Evolutionary conservation across 2,329 filamentous ascomycete genomes (phyloP), one percentile per base, ranked within the genome.

Genomic region (Venturia pyrina): DNA sequence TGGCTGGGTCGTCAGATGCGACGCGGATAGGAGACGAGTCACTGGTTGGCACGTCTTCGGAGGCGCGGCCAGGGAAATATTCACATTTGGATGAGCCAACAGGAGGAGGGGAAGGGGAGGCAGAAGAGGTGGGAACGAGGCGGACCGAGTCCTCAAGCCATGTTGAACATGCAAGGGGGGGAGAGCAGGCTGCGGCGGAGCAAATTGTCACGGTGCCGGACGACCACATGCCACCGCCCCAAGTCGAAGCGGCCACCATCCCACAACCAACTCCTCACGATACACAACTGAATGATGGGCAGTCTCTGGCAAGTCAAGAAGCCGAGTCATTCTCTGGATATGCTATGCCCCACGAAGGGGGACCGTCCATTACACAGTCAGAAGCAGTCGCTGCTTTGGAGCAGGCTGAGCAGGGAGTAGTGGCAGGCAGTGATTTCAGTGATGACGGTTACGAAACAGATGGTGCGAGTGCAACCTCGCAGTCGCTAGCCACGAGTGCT

Each of bases 341-440:
- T 46, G 60, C 60, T 5, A 46, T 46, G 40, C 60, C 60, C 21
- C 43, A 43, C 11, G 60, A 28, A 28, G 37, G 37, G 7, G 60
- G 60, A 10, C 37, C 60, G 0, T 62, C 60, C 19, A 65, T 65
- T 34, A 65, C 63, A 48, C 24, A 48, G 21, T 28, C 50, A 17
- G 63, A 65, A 41, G 37, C 63, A 15, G 53, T 40, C 5, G 63
- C 21, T 32, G 63, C 63, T 40, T 53, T 65, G 32, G 32, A 65
- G 28, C 63, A 65, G 53, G 63, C 63, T 34, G 63, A 65, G 53
- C 63, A 65, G n/a, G 63, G 63, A 43, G 28, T 65, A n/a, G 63
- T 40, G n/a, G 34, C 53, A 6, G 48, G 43, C 15, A 41, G 48
- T 28, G 63, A 59, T 24, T 59, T 34, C 53, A 43, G 43, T n/a